Conservation (phyloP, 352 stramenopile genomes). For the Globisporangium spiculum region DNA sequence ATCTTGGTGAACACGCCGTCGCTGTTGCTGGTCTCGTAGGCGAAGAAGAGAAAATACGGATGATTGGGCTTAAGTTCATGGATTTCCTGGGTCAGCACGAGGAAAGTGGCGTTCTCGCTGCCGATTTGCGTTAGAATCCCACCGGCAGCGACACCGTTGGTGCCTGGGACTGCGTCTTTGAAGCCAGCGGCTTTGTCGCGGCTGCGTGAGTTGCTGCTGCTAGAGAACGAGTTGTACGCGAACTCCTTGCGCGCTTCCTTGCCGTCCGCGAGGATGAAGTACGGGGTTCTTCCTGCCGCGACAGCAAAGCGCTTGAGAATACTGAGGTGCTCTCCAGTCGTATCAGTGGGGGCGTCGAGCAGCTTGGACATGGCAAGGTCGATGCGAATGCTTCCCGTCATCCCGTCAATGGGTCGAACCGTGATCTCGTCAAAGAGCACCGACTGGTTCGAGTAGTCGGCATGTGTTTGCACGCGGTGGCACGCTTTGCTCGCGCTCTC, state of each 20-base stretch:
- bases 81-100: slow-evolving; percentile 40
- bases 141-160: slow-evolving; percentile 39
- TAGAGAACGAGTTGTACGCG: slow-evolving; percentile 33
- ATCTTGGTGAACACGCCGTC: slow-evolving; percentile 66
- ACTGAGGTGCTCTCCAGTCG: not conserved
- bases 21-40: slow-evolving; percentile 65
- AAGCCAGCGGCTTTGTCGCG: slow-evolving; percentile 19
- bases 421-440: slow-evolving; percentile 50
- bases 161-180: slow-evolving; percentile 27
- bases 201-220: slow-evolving; percentile 4
- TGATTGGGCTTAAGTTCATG: slow-evolving; percentile 39
- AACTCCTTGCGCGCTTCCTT: slow-evolving; percentile 40
- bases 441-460: slow-evolving; percentile 80
- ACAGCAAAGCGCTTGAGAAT: slow-evolving; percentile 21
- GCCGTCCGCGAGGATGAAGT: slow-evolving; percentile 62
- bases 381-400: slow-evolving; percentile 47
- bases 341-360: slow-evolving; percentile 20
- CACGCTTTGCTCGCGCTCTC: slow-evolving; percentile 31
- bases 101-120: slow-evolving; percentile 44
- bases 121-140: slow-evolving; percentile 39
- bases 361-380: slow-evolving; percentile 56
- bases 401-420: slow-evolving; percentile 33
- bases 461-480: slow-evolving; percentile 54
- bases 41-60: slow-evolving; percentile 68
- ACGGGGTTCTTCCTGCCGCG: slow-evolving; percentile 39